Evolutionary conservation across 345 rosid genomes (phyloP).

Genomic region (Brassica carinata): DNA sequence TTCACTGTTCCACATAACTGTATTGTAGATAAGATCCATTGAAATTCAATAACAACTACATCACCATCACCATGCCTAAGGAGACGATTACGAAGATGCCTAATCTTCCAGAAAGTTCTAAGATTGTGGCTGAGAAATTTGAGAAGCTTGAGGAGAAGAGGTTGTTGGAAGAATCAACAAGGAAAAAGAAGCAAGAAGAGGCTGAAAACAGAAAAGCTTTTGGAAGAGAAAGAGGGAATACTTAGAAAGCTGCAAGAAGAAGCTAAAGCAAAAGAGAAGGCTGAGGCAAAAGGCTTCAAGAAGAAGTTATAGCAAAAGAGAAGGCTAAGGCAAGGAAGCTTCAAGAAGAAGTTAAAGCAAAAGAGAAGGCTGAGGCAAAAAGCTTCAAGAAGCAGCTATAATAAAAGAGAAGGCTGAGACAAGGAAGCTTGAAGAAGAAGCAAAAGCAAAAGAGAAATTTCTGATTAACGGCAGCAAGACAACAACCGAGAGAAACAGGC

Average conservation of each 20-base stretch:
- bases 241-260: constrained; percentile 34
- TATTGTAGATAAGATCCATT: constrained; percentile 47
- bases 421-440: too few relatives aligned
- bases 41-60: constrained; percentile 44
- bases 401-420: too few relatives aligned
- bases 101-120: background rate
- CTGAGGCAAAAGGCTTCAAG: background rate
- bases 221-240: constrained; percentile 1
- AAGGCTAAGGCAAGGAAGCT: too few relatives aligned
- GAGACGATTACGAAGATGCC: background rate
- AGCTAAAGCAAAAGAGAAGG: constrained; percentile 16
- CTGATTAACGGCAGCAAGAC: constrained; percentile 42
- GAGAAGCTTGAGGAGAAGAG: constrained; percentile 24
- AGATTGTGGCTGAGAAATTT: background rate
- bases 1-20: constrained; percentile 62
- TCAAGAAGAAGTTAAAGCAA: too few relatives aligned
- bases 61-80: constrained; percentile 62
- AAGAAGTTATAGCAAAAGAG: too few relatives aligned
- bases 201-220: constrained; percentile 31
- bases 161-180: constrained; percentile 19
- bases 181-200: constrained; percentile 25
- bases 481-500: constrained; percentile 21
- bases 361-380: too few relatives aligned
- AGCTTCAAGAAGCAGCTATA: too few relatives aligned
- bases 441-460: too few relatives aligned